Percentiles rank a stretch among this genome's conserved stretches.
phyloP scores from a whole-genome alignment of 306 rosid genomes.

The Trifolium dubium region DNA sequence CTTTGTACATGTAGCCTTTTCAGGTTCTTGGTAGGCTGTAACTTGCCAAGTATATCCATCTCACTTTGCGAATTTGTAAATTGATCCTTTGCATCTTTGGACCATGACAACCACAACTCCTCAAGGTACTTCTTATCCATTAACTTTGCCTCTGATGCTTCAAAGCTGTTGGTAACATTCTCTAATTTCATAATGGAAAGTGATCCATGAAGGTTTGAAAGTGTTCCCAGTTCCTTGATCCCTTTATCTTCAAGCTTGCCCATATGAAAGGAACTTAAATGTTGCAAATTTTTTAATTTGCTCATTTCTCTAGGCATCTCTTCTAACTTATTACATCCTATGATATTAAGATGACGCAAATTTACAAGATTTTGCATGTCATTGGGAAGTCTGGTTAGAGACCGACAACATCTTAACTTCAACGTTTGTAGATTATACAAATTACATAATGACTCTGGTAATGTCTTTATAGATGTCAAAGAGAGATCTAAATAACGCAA shows the following conservation, averaged over 20 bases:
- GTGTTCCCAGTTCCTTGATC: neutral
- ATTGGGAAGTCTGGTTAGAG: neutral
- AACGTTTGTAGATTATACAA: constrained; percentile 7
- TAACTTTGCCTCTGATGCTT: too few species aligned
- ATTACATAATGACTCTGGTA: constrained; percentile 17
- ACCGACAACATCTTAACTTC: fast-evolving
- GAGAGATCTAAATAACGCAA: constrained; percentile 25
- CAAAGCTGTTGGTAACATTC: too few species aligned
- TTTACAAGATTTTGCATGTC: constrained; percentile 13
- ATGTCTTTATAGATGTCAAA: neutral
- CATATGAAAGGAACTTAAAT: neutral
- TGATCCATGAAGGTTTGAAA: neutral
- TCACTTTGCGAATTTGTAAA: neutral
- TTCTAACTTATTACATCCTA: neutral
- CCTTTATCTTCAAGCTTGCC: neutral
- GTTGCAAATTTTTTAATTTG: neutral
- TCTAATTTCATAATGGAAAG: too few species aligned
- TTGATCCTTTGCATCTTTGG: neutral
- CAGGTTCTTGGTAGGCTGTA: neutral
- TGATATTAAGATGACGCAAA: neutral
- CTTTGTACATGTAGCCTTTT: neutral
- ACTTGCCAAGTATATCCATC: neutral
- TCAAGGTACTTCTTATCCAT: neutral
- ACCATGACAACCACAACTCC: neutral
- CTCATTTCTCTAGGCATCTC: constrained; percentile 26